Evolutionary conservation across 1,284 basidiomycete genomes (phyloP).

Genomic region (Athelia sp.): DNA sequence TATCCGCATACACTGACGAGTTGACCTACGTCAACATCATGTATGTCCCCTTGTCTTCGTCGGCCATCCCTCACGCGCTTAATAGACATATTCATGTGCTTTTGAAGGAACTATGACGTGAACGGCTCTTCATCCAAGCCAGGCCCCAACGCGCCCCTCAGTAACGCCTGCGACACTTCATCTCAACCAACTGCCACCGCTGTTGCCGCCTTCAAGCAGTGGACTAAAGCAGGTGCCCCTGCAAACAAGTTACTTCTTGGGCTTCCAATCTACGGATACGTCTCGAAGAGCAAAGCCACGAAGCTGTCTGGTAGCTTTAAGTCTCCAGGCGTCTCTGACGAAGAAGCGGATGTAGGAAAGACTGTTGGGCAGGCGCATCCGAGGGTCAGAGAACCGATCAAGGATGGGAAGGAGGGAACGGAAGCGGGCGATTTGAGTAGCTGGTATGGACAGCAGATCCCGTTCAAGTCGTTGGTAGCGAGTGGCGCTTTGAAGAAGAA

Average conservation of each 20-base stretch:
- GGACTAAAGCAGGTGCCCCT: conserved; percentile 70
- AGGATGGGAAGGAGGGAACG: neutral
- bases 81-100: too few species aligned
- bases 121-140: conserved; percentile 62
- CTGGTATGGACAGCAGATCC: conserved; percentile 45
- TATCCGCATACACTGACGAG: conserved; percentile 63
- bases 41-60: conserved; percentile 27
- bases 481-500: conserved; percentile 51
- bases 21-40: conserved; percentile 74
- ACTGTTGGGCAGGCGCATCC: neutral
- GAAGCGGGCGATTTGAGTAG: conserved; percentile 27
- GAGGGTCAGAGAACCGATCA: neutral
- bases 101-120: conserved; percentile 67
- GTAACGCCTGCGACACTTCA: conserved; percentile 61
- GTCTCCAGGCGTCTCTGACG: neutral
- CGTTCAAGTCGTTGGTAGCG: conserved; percentile 54
- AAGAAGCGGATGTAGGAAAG: neutral
- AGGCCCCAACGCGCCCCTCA: conserved; percentile 75
- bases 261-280: conserved; percentile 67
- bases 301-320: conserved; percentile 23
- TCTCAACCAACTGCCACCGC: conserved; percentile 66
- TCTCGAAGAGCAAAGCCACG: conserved; percentile 38
- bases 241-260: conserved; percentile 69
- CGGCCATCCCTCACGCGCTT: too few species aligned
- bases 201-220: conserved; percentile 56